Percentiles rank a stretch among this genome's conserved stretches.
These are phyloP conservation scores for Zopfochytrium polystomum DNA, from an alignment of 371 early-diverging fungal species.

Conservation along the genomic window DNA sequence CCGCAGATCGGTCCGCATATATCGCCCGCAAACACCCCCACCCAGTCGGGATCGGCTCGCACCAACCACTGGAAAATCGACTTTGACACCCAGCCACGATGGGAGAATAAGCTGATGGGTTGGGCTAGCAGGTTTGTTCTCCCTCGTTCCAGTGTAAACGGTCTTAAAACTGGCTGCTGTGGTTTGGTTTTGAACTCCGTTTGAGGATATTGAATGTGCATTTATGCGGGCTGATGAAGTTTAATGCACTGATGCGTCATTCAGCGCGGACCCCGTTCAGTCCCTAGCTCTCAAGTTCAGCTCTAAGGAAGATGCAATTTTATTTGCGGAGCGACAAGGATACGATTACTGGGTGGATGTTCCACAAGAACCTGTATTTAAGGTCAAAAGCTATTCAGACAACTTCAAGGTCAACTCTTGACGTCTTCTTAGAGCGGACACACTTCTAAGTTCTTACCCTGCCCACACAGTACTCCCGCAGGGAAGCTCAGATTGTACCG, in stretches of 20 bases:
- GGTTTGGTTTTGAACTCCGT: neutral
- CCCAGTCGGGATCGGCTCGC: slow-evolving; percentile 78
- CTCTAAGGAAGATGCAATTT: slow-evolving; percentile 83
- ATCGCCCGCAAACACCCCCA: slow-evolving; percentile 78
- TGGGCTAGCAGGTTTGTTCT: slow-evolving; percentile 93
- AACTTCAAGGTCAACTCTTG: slow-evolving; percentile 68
- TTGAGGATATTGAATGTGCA: neutral
- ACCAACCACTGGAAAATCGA: slow-evolving; percentile 84
- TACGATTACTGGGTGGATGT: slow-evolving; percentile 88
- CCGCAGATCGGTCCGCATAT: slow-evolving; percentile 80
- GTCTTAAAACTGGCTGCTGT: neutral
- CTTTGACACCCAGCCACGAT: slow-evolving; percentile 81
- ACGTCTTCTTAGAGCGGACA: no score
- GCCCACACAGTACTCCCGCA: no score
- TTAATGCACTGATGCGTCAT: slow-evolving; percentile 7
- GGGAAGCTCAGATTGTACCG: no score
- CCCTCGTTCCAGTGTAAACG: slow-evolving; percentile 1
- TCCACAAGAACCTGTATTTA: slow-evolving; percentile 69
- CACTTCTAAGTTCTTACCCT: no score
- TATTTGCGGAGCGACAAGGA: slow-evolving; percentile 92
- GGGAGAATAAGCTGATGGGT: slow-evolving; percentile 93
- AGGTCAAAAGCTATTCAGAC: slow-evolving; percentile 80
- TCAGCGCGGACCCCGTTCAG: slow-evolving; percentile 79
- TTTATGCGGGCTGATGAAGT: neutral
- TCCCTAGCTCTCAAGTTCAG: slow-evolving; percentile 80